Conservation (phyloP, 345 rosid species). For the Eucalyptus marginata region DNA sequence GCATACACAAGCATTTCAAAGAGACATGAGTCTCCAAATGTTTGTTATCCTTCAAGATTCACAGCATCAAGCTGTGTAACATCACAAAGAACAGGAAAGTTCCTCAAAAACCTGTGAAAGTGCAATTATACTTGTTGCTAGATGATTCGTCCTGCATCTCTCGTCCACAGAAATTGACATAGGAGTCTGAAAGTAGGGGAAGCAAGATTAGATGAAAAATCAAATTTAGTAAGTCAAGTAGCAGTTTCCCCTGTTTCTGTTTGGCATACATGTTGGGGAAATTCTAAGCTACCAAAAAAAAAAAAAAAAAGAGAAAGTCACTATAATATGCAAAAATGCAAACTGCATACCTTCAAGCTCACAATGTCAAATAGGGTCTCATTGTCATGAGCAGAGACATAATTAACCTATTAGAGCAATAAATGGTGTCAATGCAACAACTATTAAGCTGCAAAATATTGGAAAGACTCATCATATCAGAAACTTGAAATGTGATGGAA, state of each 20-base stretch:
- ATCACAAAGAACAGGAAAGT: neutral
- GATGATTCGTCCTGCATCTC: slow-evolving; percentile 83
- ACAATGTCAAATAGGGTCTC: slow-evolving; percentile 86
- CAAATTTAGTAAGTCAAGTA: neutral
- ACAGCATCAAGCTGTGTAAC: neutral
- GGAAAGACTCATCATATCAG: neutral
- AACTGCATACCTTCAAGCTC: slow-evolving; percentile 56
- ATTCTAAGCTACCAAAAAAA: neutral
- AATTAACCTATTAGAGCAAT: slow-evolving; percentile 45
- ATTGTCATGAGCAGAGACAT: slow-evolving; percentile 98
- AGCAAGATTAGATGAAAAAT: neutral
- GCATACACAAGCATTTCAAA: neutral
- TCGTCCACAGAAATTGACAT: slow-evolving; percentile 59
- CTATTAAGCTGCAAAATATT: neutral
- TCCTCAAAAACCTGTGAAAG: slow-evolving; percentile 53
- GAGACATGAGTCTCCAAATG: neutral
- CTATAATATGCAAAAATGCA: neutral
- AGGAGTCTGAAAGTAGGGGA: slow-evolving; percentile 48
- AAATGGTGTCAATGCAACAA: neutral
- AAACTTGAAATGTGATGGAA: neutral
- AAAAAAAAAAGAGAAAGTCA: too few relatives aligned
- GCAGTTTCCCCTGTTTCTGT: neutral
- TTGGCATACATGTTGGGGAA: neutral
- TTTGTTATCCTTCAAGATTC: neutral
- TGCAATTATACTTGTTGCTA: slow-evolving; percentile 75